Percentiles rank a stretch among this genome's conserved stretches.
phyloP scores from a whole-genome alignment of 306 rosid genomes.

The Comarum palustre region DNA sequence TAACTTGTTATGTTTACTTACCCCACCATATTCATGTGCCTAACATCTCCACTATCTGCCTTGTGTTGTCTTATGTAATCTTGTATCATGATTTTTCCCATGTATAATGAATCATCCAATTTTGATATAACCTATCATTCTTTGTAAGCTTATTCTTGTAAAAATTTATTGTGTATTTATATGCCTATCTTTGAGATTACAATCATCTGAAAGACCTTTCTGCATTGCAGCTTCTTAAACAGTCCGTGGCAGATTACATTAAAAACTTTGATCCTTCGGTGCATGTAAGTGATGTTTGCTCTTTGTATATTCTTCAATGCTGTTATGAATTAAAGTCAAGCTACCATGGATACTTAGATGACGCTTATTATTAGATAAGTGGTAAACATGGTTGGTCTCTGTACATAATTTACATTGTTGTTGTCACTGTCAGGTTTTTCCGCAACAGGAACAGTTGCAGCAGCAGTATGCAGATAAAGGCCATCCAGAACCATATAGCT shows the following conservation, averaged over 20 bases:
- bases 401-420: neutral
- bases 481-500: conserved; percentile 46
- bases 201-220: conserved; percentile 34
- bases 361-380: neutral
- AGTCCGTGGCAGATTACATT: conserved; percentile 73
- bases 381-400: neutral
- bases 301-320: neutral
- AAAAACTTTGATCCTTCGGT: conserved; percentile 62
- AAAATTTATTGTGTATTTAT: neutral
- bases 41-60: neutral
- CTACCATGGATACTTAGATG: neutral
- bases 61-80: neutral
- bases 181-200: conserved; percentile 18
- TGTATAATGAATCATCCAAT: neutral
- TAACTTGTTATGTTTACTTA: neutral
- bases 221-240: conserved; percentile 74
- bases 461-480: conserved; percentile 60
- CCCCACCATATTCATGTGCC: neutral
- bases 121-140: neutral
- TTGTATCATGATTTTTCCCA: neutral
- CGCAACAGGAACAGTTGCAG: conserved; percentile 69
- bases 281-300: conserved; percentile 54
- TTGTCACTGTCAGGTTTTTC: conserved; percentile 56
- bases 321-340: neutral
- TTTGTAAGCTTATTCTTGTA: neutral